These are phyloP conservation scores for Aureobasidium namibiae DNA, from an alignment of 2,329 filamentous ascomycete genomes.

Conservation along the genomic window DNA sequence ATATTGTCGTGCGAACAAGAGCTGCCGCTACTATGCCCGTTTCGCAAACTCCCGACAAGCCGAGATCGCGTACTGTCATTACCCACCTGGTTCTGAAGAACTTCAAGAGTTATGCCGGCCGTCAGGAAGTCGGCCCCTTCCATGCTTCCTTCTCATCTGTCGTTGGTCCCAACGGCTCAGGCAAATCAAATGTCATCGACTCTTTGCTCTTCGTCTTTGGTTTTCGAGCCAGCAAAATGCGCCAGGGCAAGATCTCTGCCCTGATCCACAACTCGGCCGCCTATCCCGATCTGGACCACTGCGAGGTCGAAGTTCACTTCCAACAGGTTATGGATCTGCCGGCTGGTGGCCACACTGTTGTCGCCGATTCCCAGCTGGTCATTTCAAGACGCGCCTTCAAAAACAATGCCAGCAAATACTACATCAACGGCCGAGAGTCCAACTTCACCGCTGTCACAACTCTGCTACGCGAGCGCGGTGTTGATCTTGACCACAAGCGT, in stretches of 20 bases:
- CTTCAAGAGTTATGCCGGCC: slow-evolving; percentile 97
- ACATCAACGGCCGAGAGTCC: slow-evolving; percentile 82
- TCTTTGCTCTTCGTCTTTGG: slow-evolving; percentile 98
- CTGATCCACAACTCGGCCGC: slow-evolving; percentile 94
- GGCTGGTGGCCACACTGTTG: slow-evolving; percentile 62
- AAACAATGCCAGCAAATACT: slow-evolving; percentile 98
- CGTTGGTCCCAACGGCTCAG: slow-evolving; percentile 94
- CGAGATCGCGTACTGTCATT: slow-evolving; percentile 84
- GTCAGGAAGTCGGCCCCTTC: slow-evolving; percentile 92
- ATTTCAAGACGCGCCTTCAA: slow-evolving; percentile 92
- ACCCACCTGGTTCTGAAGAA: slow-evolving; percentile 87
- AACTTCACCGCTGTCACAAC: slow-evolving; percentile 89
- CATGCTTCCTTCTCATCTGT: slow-evolving; percentile 96
- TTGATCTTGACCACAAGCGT: slow-evolving; percentile 95
- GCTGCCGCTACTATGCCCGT: slow-evolving; percentile 53
- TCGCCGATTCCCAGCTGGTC: slow-evolving; percentile 76
- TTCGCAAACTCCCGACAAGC: slow-evolving; percentile 64
- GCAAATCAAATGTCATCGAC: slow-evolving; percentile 98
- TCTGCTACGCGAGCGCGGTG: slow-evolving; percentile 75
- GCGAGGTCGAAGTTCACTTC: slow-evolving; percentile 95
- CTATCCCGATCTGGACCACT: slow-evolving; percentile 75
- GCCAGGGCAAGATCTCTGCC: slow-evolving; percentile 95
- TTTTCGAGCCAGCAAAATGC: slow-evolving; percentile 98
- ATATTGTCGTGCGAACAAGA: slow-evolving; percentile 83
- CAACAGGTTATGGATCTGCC: slow-evolving; percentile 87